Evolutionary conservation across 163 green algal genomes (phyloP).

Genomic region (Chlamydomonas reinhardtii): DNA sequence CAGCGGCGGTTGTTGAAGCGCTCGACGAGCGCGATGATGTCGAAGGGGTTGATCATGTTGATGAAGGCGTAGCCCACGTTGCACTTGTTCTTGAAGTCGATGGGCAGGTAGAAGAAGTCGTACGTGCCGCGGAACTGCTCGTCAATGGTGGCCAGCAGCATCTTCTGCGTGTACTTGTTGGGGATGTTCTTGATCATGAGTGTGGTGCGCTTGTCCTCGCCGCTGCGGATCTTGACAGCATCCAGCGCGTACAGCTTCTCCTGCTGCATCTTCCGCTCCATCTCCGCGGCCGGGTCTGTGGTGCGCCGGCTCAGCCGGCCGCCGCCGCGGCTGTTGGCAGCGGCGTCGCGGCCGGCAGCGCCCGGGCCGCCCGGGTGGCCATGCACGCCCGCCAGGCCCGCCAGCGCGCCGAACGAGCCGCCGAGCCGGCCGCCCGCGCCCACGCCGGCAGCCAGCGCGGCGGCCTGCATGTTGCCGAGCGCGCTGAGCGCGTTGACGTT

Average conservation of each 20-base stretch:
- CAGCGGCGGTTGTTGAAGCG: slow-evolving; percentile 95
- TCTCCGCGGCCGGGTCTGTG: slow-evolving; percentile 81
- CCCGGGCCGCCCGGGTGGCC: not conserved
- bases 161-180: slow-evolving; percentile 99
- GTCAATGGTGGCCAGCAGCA: slow-evolving; percentile 94
- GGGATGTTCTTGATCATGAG: slow-evolving; percentile 99
- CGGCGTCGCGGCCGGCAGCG: slow-evolving; percentile 3
- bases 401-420: slow-evolving; percentile 5
- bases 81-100: slow-evolving; percentile 99
- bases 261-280: slow-evolving; percentile 83
- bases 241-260: slow-evolving; percentile 90
- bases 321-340: slow-evolving; percentile 58
- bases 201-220: slow-evolving; percentile 94
- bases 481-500: slow-evolving; percentile 23
- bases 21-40: slow-evolving; percentile 89
- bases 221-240: slow-evolving; percentile 75
- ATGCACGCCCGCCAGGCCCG: not conserved
- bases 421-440: slow-evolving; percentile 1
- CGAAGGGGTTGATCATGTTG: slow-evolving; percentile 90
- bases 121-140: slow-evolving; percentile 91
- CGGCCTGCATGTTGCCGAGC: slow-evolving; percentile 38
- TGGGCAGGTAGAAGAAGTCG: slow-evolving; percentile 99
- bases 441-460: slow-evolving; percentile 6
- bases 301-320: slow-evolving; percentile 80
- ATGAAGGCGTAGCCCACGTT: slow-evolving; percentile 99